These are phyloP conservation scores for Hypoxylon trugodes DNA, from an alignment of 495 filamentous ascomycete species.

Conservation along the genomic window DNA sequence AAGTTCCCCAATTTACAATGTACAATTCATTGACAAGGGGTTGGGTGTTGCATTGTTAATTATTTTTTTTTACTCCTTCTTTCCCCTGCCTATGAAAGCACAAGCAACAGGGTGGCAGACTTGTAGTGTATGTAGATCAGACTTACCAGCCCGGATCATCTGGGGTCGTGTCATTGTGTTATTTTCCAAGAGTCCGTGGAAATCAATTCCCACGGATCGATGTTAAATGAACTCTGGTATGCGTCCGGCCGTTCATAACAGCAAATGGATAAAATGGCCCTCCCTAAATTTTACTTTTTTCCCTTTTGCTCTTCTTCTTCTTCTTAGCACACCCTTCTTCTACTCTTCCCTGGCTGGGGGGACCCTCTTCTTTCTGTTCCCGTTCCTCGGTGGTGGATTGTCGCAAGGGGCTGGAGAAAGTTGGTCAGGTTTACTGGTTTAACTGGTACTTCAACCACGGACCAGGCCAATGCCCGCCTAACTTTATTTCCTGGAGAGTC, in stretches of 20 bases:
- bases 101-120: slow-evolving; percentile 18
- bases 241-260: slow-evolving; percentile 28
- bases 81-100: slow-evolving; percentile 28
- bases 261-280: slow-evolving; percentile 7
- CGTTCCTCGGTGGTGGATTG: slow-evolving; percentile 22
- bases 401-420: slow-evolving; percentile 39
- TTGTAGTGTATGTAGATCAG: slow-evolving; percentile 36
- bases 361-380: slow-evolving; percentile 2
- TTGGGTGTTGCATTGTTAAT: slow-evolving; percentile 39
- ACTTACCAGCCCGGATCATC: slow-evolving; percentile 79
- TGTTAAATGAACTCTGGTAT: slow-evolving; percentile 26
- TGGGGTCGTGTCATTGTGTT: slow-evolving; percentile 75
- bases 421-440: slow-evolving; percentile 22
- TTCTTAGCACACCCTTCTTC: background rate
- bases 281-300: slow-evolving; percentile 25
- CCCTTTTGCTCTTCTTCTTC: background rate
- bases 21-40: slow-evolving; percentile 31
- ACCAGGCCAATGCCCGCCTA: slow-evolving; percentile 32
- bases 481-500: slow-evolving; percentile 35
- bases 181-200: slow-evolving; percentile 30
- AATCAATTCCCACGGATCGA: slow-evolving; percentile 38
- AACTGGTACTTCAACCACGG: slow-evolving; percentile 33
- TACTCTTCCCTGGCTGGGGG: too few relatives aligned
- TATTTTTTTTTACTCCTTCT: slow-evolving; percentile 19
- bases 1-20: too few relatives aligned